Percentiles rank a stretch among this genome's conserved stretches.
Evolutionary conservation across 805 yeast species (phyloP).

Genomic region (Tetrapisispora phaffii): DNA sequence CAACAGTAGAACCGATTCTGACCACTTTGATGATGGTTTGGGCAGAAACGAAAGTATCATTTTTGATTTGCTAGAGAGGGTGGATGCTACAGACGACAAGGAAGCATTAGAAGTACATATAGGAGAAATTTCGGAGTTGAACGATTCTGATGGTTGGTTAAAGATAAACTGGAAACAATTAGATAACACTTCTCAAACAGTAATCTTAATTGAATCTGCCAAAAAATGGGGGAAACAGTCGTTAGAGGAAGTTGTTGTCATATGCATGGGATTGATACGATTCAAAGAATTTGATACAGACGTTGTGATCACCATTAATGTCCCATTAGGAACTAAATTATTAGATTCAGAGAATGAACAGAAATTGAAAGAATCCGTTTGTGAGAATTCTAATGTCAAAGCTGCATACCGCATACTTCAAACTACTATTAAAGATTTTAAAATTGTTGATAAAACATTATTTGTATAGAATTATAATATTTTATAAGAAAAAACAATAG

Average conservation of each 20-base stretch:
- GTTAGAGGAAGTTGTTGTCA: conserved; percentile 33
- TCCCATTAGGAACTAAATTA: conserved; percentile 34
- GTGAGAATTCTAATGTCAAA: not conserved
- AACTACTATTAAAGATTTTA: conserved; percentile 17
- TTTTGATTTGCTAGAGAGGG: conserved; percentile 53
- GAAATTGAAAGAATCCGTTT: not conserved
- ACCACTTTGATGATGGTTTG: conserved; percentile 29
- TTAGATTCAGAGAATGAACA: conserved; percentile 3
- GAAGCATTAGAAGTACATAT: conserved; percentile 45
- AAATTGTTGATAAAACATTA: conserved; percentile 20
- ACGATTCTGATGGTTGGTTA: conserved; percentile 30
- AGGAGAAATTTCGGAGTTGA: conserved; percentile 41
- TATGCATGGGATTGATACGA: conserved; percentile 51
- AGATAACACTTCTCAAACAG: conserved; percentile 15
- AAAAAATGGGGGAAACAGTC: conserved; percentile 42
- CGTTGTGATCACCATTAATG: conserved; percentile 48
- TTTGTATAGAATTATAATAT: no score
- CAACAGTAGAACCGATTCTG: conserved; percentile 28
- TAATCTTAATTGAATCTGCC: conserved; percentile 36
- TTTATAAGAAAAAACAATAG: no score
- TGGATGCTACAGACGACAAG: conserved; percentile 30
- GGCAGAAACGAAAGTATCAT: conserved; percentile 46
- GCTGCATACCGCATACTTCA: conserved; percentile 17
- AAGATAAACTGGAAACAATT: conserved; percentile 16
- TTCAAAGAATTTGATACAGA: conserved; percentile 47